These are phyloP conservation scores for Verticillium klebahnii DNA, from an alignment of 2,329 filamentous ascomycete species.

Conservation along the genomic window DNA sequence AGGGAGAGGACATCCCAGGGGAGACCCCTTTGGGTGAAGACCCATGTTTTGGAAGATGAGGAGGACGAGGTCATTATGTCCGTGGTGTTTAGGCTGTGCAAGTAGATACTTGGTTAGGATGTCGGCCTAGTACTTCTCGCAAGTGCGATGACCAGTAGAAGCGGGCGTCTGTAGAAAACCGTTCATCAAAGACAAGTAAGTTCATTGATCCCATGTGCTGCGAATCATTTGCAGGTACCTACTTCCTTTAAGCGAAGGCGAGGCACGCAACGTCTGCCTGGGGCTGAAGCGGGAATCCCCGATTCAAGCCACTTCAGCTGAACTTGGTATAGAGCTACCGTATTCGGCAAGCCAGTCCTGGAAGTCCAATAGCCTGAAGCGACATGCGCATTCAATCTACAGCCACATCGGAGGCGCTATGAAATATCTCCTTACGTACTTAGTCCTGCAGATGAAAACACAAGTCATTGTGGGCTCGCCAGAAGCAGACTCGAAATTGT, in stretches of 20 bases:
- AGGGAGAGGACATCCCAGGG: constrained; percentile 17
- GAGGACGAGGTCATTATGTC: neutral
- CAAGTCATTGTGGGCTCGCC: no score
- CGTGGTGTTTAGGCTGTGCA: neutral
- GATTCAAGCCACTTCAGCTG: neutral
- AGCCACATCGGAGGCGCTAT: neutral
- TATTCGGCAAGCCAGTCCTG: neutral
- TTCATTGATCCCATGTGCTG: no score
- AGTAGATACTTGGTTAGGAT: no score
- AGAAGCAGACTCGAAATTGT: no score
- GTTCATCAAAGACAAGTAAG: no score
- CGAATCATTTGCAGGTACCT: no score
- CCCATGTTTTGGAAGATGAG: neutral
- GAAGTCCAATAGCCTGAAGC: neutral
- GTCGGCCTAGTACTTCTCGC: no score
- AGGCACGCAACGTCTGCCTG: neutral
- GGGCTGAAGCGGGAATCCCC: neutral
- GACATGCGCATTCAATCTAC: neutral
- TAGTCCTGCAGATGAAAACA: no score
- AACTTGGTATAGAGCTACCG: neutral
- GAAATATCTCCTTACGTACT: no score
- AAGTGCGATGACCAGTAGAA: no score
- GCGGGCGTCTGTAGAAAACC: no score
- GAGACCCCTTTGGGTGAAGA: neutral
- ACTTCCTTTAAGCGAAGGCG: no score